Conservation (phyloP, 345 rosid species). For the Anacardium occidentale region DNA sequence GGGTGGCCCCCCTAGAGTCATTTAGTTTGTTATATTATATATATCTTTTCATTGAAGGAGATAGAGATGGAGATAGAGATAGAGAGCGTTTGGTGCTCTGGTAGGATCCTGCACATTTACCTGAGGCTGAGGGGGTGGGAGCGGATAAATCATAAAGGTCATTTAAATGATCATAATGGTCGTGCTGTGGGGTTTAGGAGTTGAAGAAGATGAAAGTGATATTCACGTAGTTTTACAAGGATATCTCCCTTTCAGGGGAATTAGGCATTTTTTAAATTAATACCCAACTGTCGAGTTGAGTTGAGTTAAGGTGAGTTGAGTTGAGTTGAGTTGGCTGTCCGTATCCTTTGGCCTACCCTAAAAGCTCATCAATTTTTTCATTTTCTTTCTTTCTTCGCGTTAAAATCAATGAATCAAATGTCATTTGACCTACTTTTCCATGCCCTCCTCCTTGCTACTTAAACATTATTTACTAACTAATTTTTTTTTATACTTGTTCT, state of each 20-base stretch:
- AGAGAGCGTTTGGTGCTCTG: neutral
- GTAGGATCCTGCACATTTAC: too few relatives aligned
- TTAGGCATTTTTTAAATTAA: constrained; percentile 14
- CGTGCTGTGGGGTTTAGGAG: constrained; percentile 14
- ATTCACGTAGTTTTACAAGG: constrained; percentile 4
- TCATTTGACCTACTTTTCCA: neutral
- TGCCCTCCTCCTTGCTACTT: too few relatives aligned
- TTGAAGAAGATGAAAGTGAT: constrained; percentile 16
- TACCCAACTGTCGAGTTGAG: neutral
- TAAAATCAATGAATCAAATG: too few relatives aligned
- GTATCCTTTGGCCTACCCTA: too few relatives aligned
- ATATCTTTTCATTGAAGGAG: neutral
- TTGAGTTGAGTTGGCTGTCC: too few relatives aligned
- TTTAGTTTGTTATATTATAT: neutral
- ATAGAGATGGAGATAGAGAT: neutral
- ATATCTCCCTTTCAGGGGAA: constrained; percentile 29
- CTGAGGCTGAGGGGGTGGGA: too few relatives aligned
- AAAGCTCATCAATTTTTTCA: neutral
- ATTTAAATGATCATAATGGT: neutral
- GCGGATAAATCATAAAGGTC: too few relatives aligned
- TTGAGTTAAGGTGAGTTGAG: too few relatives aligned
- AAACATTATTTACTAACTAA: too few relatives aligned
- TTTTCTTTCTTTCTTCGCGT: neutral
- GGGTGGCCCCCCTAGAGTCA: neutral
- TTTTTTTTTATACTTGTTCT: too few relatives aligned